Evolutionary conservation across 768 basidiomycete species (phyloP), one percentile per base, ranked within the genome.

Genomic region (Cyclocybe aegerita): DNA sequence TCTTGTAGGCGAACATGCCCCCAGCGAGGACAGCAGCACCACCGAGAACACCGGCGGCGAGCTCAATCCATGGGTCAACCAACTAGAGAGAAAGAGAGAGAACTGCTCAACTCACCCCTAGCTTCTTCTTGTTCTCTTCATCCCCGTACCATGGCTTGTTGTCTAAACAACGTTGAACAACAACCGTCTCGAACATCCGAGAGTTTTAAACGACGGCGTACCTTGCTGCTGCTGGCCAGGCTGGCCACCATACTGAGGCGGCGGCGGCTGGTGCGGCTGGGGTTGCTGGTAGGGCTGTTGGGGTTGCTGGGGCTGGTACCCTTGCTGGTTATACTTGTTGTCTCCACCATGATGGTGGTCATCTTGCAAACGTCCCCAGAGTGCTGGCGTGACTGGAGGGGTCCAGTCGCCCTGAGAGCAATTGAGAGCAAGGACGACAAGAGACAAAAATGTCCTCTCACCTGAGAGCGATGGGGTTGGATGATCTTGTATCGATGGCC

Each of bases 391-490:
- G 9, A 66, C 52, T 3, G 71, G 55, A 4, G 89, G 89, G 17
- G 81, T 65, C 89, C 89, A 91, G 56, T 88, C 85, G 23, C 72
- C 54, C 86, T 90, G 58, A 10, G 45, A 15, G 31, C 40, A 7
- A 31, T 10, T n/a, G 14, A 39, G 40, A 14, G 39, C 12, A 23
- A 43, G 29, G n/a, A 45, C 39, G 12, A 44, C 4, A 41, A 48
- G 14, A 16, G 43, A 39, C 16, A 10, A 41, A 36, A 38, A 29
- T 37, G n/a, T 14, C 23, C 11, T 53, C 62, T 48, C 54, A 81
- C 86, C 76, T 88, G 84, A 30, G 88, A 87, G 46, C 61, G 68
- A 69, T 90, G 88, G 7, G 85, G 71, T 60, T 88, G 86, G 55
- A 89, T 80, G 66, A 85, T 85, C 66, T 81, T 83, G 73, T 88